A percentile compares a stretch with the other conserved stretches of the same genome.
Conservation (phyloP, 148 eudicot species). For the Cornus controversa region DNA sequence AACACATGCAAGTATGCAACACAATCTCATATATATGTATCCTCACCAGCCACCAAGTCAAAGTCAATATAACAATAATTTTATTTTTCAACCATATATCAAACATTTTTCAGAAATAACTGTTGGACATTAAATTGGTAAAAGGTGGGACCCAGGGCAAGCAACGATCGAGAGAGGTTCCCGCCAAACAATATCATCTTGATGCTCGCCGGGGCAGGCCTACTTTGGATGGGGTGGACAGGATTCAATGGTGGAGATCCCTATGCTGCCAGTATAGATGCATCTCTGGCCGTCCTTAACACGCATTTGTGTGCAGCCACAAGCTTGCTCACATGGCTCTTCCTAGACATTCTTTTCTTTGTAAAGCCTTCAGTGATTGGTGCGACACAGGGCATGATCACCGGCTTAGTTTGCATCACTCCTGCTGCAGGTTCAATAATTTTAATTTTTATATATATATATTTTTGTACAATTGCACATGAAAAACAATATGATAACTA, state of each 20-base stretch:
- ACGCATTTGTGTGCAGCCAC: slow-evolving; percentile 47
- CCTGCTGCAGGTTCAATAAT: slow-evolving; percentile 37
- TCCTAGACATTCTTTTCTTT: slow-evolving; percentile 40
- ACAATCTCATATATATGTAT: too few species aligned
- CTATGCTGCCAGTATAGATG: slow-evolving; percentile 34
- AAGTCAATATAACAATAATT: too few species aligned
- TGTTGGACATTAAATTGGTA: not conserved
- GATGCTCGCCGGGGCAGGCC: slow-evolving; percentile 45
- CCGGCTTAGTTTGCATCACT: slow-evolving; percentile 49
- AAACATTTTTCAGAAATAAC: too few species aligned
- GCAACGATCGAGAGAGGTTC: slow-evolving; percentile 37
- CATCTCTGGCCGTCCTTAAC: slow-evolving; percentile 46
- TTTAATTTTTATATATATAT: too few species aligned
- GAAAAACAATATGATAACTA: too few species aligned
- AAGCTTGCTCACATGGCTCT: slow-evolving; percentile 46
- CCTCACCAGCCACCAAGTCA: too few species aligned
- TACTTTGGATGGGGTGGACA: slow-evolving; percentile 52
- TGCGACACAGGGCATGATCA: slow-evolving; percentile 47
- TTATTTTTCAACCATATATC: too few species aligned
- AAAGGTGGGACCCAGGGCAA: slow-evolving; percentile 46
- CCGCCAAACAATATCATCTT: slow-evolving; percentile 43
- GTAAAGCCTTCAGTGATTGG: slow-evolving; percentile 47
- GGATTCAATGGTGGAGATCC: slow-evolving; percentile 56
- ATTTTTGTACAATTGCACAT: too few species aligned
- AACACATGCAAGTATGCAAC: too few species aligned